Evolutionary conservation across 306 rosid species (phyloP), one percentile per base, ranked within the genome.

Genomic region (Sophora flavescens): DNA sequence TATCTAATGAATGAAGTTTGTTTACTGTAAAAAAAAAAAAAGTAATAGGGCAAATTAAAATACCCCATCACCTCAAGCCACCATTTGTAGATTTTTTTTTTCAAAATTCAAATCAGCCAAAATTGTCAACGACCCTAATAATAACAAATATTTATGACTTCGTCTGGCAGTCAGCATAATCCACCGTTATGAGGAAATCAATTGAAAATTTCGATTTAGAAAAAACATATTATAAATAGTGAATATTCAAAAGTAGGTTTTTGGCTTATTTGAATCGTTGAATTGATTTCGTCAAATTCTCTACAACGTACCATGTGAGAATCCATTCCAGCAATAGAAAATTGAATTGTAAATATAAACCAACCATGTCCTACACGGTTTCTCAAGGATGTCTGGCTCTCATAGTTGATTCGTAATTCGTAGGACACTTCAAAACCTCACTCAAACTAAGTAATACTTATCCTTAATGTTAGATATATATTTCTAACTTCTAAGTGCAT

Each of bases 201-300:
- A 13, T n/a, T 33, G 45, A 8, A 33, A 58, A 14, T 12, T 13
- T 47, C 4, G 18, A 70, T 50, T 11, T 5, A 32, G 17, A 38
- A 14, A n/a, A n/a, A 7, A 38, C 22, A 12, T 1, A 47, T 13
- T 6, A 8, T 68, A 51, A 28, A 68, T 11, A 35, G 26, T 6
- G 48, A 70, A 72, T 42, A 42, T 57, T 42, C 2, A 75, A 63
- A 39, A 75, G 51, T 72, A 67, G 16, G 17, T 8, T 75, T 32
- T 64, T 5, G 65, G 58, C 56, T 48, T 30, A 54, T 66, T 41
- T 8, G 67, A 36, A 63, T 51, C 0, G 45, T 41, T 53, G 45
- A 28, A 15, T 52, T 41, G 45, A 59, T 38, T 38, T 28, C 8
- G 28, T 53, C 7, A 42, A 73, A 59, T 10, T 73, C 3, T 44